Evolutionary conservation across 31 red algal genomes (phyloP), one percentile per base, ranked within the genome.

Genomic region (Bonnemaisonia californica): DNA sequence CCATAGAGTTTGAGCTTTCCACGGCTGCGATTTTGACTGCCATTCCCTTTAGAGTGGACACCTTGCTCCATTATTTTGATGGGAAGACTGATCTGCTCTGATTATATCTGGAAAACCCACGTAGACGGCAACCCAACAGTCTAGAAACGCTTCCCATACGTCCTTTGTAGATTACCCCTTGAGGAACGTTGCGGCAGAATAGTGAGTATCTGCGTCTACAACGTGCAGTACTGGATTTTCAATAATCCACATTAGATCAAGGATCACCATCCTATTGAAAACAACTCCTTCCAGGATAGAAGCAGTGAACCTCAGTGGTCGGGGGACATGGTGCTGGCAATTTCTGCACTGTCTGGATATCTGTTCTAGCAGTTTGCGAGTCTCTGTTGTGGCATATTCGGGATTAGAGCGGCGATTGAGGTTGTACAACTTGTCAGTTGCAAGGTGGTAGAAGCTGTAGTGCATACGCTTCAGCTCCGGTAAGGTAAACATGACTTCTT

Each of bases 181-280:
- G 7, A 84, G 1, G 30, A 84, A 84, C 3, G 3, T 3, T 3
- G 80, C 80, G 26, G 27, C 56, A 0, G 65, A 72, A 48, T 59
- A 84, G 28, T 60, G 37, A 16, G 80, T 84, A 2, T 84, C 66
- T 29, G 12, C 40, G 51, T 84, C 80, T 30, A 84, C 80, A 16
- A 72, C 51, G 27, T 84, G 80, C 1, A 84, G 68, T 33, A 60
- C 56, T n/a, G 55, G 55, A 37, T 28, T 4, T 35, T 27, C 24
- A 23, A 74, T 30, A 1, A 83, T 26, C 65, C 54, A 83, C 63
- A 83, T 83, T 26, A 83, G 64, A 57, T 83, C 80, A 13, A 71
- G 28, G 3, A 62, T 39, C 12, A 83, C 36, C 30, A 33, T 35
- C 4, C 62, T 67, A 31, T 83, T 83, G 66, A 83, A 83, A 1